Evolutionary conservation across 2,329 filamentous ascomycete genomes (phyloP).

Genomic region (Pleoardoris graminearum): DNA sequence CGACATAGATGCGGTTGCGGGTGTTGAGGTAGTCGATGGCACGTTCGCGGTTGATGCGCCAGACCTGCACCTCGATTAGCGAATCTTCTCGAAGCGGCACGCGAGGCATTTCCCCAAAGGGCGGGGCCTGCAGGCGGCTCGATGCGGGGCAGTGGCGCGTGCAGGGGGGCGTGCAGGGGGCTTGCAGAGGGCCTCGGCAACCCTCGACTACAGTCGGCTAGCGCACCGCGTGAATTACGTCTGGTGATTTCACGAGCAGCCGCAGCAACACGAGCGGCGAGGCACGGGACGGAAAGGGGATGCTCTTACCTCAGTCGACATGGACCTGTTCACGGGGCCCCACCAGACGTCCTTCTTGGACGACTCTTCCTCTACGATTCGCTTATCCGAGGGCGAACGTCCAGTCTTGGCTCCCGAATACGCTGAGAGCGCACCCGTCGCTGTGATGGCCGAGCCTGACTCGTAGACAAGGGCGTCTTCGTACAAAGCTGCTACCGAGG

Average conservation of each 20-base stretch:
- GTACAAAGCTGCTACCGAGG: constrained; percentile 92
- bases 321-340: constrained; percentile 99
- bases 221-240: constrained; percentile 42
- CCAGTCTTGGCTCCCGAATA: constrained; percentile 99
- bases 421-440: constrained; percentile 89
- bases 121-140: constrained; percentile 25
- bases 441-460: constrained; percentile 95
- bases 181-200: constrained; percentile 32
- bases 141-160: constrained; percentile 42
- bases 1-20: constrained; percentile 95
- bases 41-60: constrained; percentile 99
- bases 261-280: constrained; percentile 15
- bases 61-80: constrained; percentile 67
- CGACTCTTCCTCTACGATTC: constrained; percentile 86
- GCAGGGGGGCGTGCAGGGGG: constrained; percentile 35
- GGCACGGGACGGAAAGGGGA: constrained; percentile 15
- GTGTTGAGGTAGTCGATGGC: constrained; percentile 99
- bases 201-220: constrained; percentile 32
- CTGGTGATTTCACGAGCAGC: constrained; percentile 35
- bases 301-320: constrained; percentile 85
- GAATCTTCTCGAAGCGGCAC: constrained; percentile 19
- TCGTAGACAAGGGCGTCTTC: constrained; percentile 99
- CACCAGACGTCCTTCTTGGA: constrained; percentile 97
- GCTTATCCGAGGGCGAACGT: constrained; percentile 94
- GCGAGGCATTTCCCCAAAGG: constrained; percentile 13